phyloP scores from a whole-genome alignment of 2,329 filamentous ascomycete genomes.

The Nemania serpens region DNA sequence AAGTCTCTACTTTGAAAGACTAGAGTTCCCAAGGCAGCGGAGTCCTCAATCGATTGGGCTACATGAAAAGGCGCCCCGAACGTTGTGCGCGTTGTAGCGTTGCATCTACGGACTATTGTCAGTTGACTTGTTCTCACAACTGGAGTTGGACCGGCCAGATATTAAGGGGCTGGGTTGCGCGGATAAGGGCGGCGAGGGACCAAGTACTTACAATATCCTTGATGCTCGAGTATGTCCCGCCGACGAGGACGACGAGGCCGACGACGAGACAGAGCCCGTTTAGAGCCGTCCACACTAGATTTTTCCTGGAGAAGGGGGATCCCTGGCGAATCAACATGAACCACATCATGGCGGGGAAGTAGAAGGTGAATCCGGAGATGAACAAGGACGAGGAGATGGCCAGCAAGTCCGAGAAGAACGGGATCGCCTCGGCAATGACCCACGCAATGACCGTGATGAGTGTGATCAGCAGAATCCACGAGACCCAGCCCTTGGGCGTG shows the following conservation, averaged over 20 bases:
- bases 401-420: constrained; percentile 73
- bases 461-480: constrained; percentile 64
- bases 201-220: constrained; percentile 41
- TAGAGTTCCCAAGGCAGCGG: not conserved
- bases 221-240: constrained; percentile 42
- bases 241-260: constrained; percentile 40
- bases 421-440: constrained; percentile 74
- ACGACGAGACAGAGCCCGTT: constrained; percentile 40
- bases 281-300: constrained; percentile 31
- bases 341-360: constrained; percentile 44
- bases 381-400: constrained; percentile 56
- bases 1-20: constrained; percentile 8
- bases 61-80: constrained; percentile 36
- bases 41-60: constrained; percentile 5
- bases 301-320: constrained; percentile 37
- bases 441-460: constrained; percentile 67
- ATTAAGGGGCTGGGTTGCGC: not conserved
- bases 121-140: constrained; percentile 1
- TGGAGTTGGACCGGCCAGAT: not conserved
- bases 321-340: constrained; percentile 42
- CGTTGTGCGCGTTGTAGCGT: constrained; percentile 29
- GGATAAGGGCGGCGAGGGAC: not conserved
- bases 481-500: constrained; percentile 41
- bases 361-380: constrained; percentile 52
- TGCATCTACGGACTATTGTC: constrained; percentile 31